Evolutionary conservation across 306 rosid species (phyloP).

Genomic region (Lupinus albus): DNA sequence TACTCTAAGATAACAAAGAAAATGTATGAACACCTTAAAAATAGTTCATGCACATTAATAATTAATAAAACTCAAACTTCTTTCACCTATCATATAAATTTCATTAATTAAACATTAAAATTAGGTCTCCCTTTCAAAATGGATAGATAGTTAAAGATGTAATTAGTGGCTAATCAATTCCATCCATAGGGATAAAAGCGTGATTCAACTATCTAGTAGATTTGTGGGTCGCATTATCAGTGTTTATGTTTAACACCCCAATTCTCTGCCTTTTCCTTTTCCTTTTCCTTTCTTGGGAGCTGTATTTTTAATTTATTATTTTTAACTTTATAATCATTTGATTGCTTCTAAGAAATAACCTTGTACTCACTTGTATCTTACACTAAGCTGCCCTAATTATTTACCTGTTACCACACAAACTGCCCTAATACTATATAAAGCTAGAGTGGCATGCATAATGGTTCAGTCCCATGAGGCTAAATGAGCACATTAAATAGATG

Average conservation of each 20-base stretch:
- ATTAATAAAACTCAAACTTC: background rate
- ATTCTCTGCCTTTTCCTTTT: conserved; percentile 9
- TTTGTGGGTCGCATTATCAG: conserved; percentile 53
- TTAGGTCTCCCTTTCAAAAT: background rate
- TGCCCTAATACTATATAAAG: too few relatives aligned
- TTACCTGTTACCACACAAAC: too few relatives aligned
- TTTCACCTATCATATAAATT: background rate
- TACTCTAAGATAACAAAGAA: background rate
- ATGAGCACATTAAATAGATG: too few relatives aligned
- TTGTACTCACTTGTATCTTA: too few relatives aligned
- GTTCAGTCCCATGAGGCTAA: too few relatives aligned
- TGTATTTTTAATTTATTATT: conserved; percentile 28
- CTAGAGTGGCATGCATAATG: too few relatives aligned
- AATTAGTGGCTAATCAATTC: background rate
- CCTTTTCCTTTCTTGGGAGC: conserved; percentile 21
- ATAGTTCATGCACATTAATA: background rate
- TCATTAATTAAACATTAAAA: too few relatives aligned
- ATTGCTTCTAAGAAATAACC: too few relatives aligned
- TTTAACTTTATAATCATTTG: background rate
- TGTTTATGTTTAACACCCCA: conserved; percentile 4
- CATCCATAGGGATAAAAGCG: conserved; percentile 1
- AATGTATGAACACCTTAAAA: background rate
- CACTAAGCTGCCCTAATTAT: too few relatives aligned
- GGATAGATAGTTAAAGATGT: background rate
- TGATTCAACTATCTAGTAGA: conserved; percentile 47